Evolutionary conservation across 2,329 filamentous ascomycete species (phyloP), one percentile per base, ranked within the genome.

Genomic region (Aspergillus melleus): DNA sequence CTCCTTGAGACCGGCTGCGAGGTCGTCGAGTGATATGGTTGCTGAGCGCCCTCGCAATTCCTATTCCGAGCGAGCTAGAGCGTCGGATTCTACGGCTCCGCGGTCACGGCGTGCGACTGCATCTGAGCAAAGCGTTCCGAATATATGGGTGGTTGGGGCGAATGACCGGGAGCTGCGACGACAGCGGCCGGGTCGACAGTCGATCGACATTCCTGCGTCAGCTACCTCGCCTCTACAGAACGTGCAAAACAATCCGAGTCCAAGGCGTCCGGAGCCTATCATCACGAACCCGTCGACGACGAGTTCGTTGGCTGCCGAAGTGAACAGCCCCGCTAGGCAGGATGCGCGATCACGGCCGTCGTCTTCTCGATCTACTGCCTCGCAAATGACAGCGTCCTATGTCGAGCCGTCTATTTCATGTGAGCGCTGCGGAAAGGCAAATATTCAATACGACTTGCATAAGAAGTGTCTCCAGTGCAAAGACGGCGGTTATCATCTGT

Each of bases 381-480:
- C 63, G 2, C 56, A 66, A 39, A 51, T 68, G 6, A 61, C 61
- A 14, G 47, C 67, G 2, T 76, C 86, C 1, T 91, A 85, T 63
- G 74, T 80, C 1, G 91, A 96, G 69, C 91, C 92, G 0, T 86
- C 86, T 1, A 85, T 96, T 54, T 82, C 81, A 9, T 97, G 94
- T 72, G 84, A 87, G 42, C 81, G 85, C 10, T 98, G 94, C 72
- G 78, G 81, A 20, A 89, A 84, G 63, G 69, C 80, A 6, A 85
- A 92, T 61, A 93, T 97, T 42, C 89, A 96, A 72, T 92, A 96
- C 67, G 87, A 91, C 9, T 78, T 96, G 2, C 91, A 97, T 74
- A 96, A 94, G 76, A 90, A 90, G 71, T 98, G 94, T 74, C 74
- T 78, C 2, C 80, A 81, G 53, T 97, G 94, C 74, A 81, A 84